Base-by-base conservation (phyloP, 2,329 filamentous ascomycete species). In the Aspergillus jensenii region DNA sequence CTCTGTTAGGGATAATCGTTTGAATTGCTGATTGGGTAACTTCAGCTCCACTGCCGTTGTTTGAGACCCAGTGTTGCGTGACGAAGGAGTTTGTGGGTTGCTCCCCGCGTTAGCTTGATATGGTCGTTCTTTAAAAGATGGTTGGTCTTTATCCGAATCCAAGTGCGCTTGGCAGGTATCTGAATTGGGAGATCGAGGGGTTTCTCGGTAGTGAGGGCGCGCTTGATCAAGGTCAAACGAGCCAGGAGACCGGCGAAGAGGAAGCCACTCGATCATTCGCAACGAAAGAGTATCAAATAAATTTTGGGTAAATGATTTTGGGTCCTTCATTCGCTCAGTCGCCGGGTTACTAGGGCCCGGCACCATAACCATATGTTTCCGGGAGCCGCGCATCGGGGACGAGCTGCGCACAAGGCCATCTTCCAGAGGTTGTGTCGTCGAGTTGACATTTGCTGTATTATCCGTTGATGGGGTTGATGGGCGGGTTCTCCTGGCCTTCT, bases 241-340 rank as follows among this genome's bases (percentile, higher is more conserved):
- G 15, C 65, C 68, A 2, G 66, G 62, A 35, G 66, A 62, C n/a
- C 68, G 70, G 35, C 73, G 72, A 25, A 77, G 65, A n/a, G 78
- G 76, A 50, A 80, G 66, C 78, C 78, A 80, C 62, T 78, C 76
- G 8, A 79, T 70, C 73, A 79, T 76, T 44, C 77, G 69, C 37
- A 81, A 59, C 3, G 77, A 74, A 8, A 78, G 58, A 0, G 79
- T 78, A 62, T 81, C 78, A 55, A 82, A 84, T 1, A 85, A 68
- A 59, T 81, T 82, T 63, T 88, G 86, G 2, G 83, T 82, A 56
- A 88, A 84, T 2, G 85, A 87, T 65, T 84, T 85, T 1, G 79
- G 79, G 63, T 88, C 86, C 64, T 82, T 86, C 48, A 73, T 62
- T 19, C 62, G 67, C 43, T 72, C 68, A 23, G 70, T 58, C 8